Base-by-base conservation (phyloP, 1,284 basidiomycete species). In the Mixia osmundae region DNA sequence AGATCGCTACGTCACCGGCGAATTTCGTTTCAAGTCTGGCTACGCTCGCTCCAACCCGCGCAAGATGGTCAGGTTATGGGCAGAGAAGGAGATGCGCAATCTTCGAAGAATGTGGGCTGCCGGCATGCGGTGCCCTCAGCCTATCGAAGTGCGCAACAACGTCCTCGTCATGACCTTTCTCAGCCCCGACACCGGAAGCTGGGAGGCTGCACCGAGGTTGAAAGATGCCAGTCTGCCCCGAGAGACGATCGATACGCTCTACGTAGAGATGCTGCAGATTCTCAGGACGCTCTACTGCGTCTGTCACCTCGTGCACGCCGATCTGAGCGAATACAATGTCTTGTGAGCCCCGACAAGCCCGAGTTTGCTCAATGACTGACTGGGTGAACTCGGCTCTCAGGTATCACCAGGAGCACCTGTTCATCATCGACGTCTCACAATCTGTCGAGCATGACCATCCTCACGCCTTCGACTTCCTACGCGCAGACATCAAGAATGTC, bases 21-120 rank as follows among this genome's bases (percentile, higher is more conserved):
- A 97, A 54, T 76, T 78, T 52, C 73, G 91, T 7, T 97, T 97
- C 61, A 67, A 82, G 25, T 69, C 76, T 44, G 89, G 89, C 5
- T 97, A 97, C 56, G 74, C 74, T 46, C 72, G 75, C 35, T 72
- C 71, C 46, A 99, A 97, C 53, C 89, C 91, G 7, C 71, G 91
- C 26, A 99, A 99, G 60, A 97, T 99, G 89, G 89, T 99, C 12
- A 69, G 82, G 9, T 61, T 97, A 5, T 99, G 91, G 91, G 91
- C 91, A 0, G 91, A 97, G 57, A 99, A 99, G 59, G 91, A 99
- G 57, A 76, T 94, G 71, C 69, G 91, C 14, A 99, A 99, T 52
- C 59, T 99, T 44, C 76, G 77, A 51, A 67, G 91, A 8, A 61
- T 99, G 31, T 64, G 69, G 7, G 59, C 71, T 19, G 80, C 80